These are phyloP conservation scores for Umbelopsis sp. DNA, from an alignment of 192 early-diverging fungal genomes.

Conservation along the genomic window DNA sequence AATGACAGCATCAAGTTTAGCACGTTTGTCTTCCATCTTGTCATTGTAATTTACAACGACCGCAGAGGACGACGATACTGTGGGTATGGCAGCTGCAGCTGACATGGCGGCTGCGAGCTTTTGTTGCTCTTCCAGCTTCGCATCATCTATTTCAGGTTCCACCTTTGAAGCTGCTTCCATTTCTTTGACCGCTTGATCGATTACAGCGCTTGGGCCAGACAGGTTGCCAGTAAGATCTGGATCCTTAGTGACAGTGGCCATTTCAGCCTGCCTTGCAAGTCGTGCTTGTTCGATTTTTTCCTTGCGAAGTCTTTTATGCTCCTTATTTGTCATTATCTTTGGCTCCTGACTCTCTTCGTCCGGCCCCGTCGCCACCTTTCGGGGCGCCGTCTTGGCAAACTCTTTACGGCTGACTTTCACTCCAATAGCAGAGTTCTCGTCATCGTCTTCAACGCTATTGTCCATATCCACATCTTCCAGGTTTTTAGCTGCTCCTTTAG, in stretches of 20 bases:
- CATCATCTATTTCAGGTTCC: slow-evolving; percentile 1
- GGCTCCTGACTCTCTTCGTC: background rate
- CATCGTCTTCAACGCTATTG: background rate
- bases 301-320: slow-evolving; percentile 5
- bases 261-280: background rate
- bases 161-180: slow-evolving; percentile 22
- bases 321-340: slow-evolving; percentile 12
- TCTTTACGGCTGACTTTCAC: slow-evolving; percentile 8
- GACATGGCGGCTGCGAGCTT: slow-evolving; percentile 32
- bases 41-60: slow-evolving; percentile 53
- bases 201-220: slow-evolving; percentile 1
- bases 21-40: slow-evolving; percentile 42
- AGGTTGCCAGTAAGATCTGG: background rate
- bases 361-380: background rate
- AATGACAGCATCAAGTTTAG: slow-evolving; percentile 47
- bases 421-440: background rate
- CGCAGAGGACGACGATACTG: slow-evolving; percentile 47
- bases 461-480: background rate
- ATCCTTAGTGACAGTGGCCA: background rate
- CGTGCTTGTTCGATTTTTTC: slow-evolving; percentile 6
- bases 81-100: slow-evolving; percentile 44
- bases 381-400: background rate
- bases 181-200: background rate
- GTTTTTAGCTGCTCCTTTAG: background rate
- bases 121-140: slow-evolving; percentile 41